phyloP scores from a whole-genome alignment of 1,139 yeast genomes.

The Magnusiomyces paraingens region DNA sequence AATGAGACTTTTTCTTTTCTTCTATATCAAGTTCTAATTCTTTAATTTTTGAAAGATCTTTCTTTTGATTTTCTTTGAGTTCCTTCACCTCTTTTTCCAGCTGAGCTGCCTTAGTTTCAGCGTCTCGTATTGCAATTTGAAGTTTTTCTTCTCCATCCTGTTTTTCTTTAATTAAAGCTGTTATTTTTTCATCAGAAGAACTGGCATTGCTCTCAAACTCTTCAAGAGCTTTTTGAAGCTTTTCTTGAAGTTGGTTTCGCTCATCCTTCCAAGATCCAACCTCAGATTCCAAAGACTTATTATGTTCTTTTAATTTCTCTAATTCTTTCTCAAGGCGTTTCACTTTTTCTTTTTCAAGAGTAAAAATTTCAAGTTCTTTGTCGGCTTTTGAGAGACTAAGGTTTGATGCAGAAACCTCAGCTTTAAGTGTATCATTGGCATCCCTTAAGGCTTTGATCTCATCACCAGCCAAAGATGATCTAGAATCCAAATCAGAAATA shows the following conservation, averaged over 20 bases:
- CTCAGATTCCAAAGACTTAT: too few species aligned
- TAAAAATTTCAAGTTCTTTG: too few species aligned
- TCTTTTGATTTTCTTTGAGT: constrained; percentile 3
- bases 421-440: too few species aligned
- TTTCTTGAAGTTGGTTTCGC: too few species aligned
- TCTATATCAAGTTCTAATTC: constrained; percentile 5
- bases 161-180: neutral
- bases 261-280: too few species aligned
- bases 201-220: neutral
- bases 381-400: too few species aligned
- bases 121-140: constrained; percentile 5
- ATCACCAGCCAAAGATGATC: too few species aligned
- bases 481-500: neutral
- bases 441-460: too few species aligned
- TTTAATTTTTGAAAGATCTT: neutral
- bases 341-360: neutral
- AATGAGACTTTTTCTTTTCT: neutral
- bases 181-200: neutral
- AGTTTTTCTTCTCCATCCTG: constrained; percentile 5
- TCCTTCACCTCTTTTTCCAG: constrained; percentile 8
- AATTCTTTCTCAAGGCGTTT: neutral
- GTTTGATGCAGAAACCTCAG: too few species aligned
- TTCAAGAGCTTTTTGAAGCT: neutral
- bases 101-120: constrained; percentile 9
- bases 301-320: too few species aligned